phyloP scores from a whole-genome alignment of 768 basidiomycete species.

The Lactifluus volemus region DNA sequence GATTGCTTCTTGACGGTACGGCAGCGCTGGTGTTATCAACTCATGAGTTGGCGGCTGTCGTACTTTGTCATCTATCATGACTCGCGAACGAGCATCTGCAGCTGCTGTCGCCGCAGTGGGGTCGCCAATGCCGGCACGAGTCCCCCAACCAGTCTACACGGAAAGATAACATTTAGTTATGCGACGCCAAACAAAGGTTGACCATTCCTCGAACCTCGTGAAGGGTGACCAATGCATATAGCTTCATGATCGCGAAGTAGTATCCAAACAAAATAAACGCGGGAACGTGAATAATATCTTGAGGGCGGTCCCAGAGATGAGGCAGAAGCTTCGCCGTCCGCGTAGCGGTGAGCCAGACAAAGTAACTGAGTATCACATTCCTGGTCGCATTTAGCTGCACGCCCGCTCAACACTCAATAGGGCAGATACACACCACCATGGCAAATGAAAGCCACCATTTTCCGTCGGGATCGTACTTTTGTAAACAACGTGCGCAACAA shows the following conservation, averaged over 20 bases:
- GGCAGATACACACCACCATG: constrained; percentile 57
- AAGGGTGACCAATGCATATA: constrained; percentile 83
- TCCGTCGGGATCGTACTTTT: constrained; percentile 64
- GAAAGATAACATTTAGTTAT: background rate
- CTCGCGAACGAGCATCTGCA: constrained; percentile 32
- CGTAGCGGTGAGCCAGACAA: constrained; percentile 61
- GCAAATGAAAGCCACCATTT: constrained; percentile 70
- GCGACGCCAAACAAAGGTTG: background rate
- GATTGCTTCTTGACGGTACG: constrained; percentile 22
- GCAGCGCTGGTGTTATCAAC: constrained; percentile 19
- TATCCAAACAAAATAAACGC: constrained; percentile 80
- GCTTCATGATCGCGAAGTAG: constrained; percentile 91
- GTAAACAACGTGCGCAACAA: constrained; percentile 69
- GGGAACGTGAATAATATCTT: constrained; percentile 50
- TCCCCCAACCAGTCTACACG: constrained; percentile 82
- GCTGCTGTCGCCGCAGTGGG: constrained; percentile 68
- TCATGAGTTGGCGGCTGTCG: constrained; percentile 16
- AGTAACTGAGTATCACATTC: constrained; percentile 61
- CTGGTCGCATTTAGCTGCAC: constrained; percentile 26
- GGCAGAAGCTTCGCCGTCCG: constrained; percentile 68
- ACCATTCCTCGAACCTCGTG: constrained; percentile 56
- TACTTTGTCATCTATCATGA: constrained; percentile 19
- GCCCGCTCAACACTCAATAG: background rate
- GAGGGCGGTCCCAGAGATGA: constrained; percentile 49
- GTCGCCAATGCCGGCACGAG: constrained; percentile 89